Conservation (phyloP, 371 early-diverging fungal genomes). For the Blakeslea trispora region DNA sequence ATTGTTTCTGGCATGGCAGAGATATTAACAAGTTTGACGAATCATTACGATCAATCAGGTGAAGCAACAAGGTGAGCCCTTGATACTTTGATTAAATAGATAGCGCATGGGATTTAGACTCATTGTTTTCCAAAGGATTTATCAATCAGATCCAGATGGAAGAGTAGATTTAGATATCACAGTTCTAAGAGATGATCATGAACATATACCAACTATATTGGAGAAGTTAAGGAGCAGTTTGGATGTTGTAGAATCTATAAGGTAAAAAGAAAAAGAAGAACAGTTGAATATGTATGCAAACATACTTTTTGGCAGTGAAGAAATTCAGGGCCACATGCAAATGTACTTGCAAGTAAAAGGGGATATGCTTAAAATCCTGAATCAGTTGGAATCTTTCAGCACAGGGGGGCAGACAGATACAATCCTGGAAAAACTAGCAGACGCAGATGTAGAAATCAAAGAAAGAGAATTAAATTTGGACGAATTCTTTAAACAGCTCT, state of each 20-base stretch:
- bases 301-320: constrained; percentile 25
- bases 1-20: constrained; percentile 52
- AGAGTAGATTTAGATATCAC: constrained; percentile 38
- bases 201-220: constrained; percentile 45
- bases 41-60: constrained; percentile 52
- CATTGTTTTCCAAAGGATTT: constrained; percentile 20
- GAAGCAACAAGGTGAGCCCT: constrained; percentile 41
- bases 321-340: constrained; percentile 31
- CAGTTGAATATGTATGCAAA: too few species aligned
- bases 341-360: constrained; percentile 31
- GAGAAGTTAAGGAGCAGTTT: constrained; percentile 34
- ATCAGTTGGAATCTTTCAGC: constrained; percentile 34
- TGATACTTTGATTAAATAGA: too few species aligned
- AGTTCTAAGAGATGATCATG: constrained; percentile 46
- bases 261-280: constrained; percentile 20
- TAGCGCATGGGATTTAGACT: too few species aligned
- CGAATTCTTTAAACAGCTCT: constrained; percentile 37
- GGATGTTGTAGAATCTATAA: constrained; percentile 35
- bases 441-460: constrained; percentile 35
- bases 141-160: constrained; percentile 38
- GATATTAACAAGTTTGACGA: constrained; percentile 45
- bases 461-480: constrained; percentile 34
- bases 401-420: constrained; percentile 34
- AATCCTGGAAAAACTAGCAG: constrained; percentile 37
- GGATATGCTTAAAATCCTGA: constrained; percentile 32